These are phyloP conservation scores for Pleurotus giganteus DNA, from an alignment of 768 basidiomycete genomes.

Conservation along the genomic window DNA sequence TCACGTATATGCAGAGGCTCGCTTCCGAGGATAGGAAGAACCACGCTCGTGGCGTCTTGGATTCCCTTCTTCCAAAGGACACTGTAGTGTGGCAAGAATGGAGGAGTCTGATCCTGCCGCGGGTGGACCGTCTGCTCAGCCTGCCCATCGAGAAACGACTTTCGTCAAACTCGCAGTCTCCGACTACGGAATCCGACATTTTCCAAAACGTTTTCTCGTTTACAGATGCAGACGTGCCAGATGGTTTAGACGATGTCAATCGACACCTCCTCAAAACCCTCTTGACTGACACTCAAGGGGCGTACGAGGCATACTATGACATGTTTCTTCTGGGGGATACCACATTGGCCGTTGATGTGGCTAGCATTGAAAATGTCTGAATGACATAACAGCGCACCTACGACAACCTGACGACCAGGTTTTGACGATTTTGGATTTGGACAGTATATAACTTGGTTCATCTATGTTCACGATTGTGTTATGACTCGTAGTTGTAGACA, in stretches of 20 bases:
- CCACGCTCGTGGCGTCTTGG: conserved; percentile 1
- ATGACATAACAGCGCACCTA: too few relatives aligned
- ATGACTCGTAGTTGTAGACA: too few relatives aligned
- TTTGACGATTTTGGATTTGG: too few relatives aligned
- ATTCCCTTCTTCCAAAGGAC: conserved; percentile 6
- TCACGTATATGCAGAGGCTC: neutral
- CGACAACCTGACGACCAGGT: too few relatives aligned
- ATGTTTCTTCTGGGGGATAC: neutral
- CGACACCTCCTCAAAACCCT: neutral
- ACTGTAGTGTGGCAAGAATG: conserved; percentile 1
- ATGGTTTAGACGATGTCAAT: neutral
- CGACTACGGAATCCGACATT: neutral
- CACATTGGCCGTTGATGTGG: neutral
- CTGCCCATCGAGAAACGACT: neutral
- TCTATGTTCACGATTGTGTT: too few relatives aligned
- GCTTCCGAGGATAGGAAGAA: neutral
- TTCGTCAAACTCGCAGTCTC: neutral
- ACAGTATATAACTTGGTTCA: too few relatives aligned
- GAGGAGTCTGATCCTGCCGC: neutral
- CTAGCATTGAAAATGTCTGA: neutral
- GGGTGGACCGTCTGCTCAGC: neutral
- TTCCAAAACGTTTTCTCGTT: neutral
- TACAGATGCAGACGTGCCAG: neutral
- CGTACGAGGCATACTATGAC: conserved; percentile 1
- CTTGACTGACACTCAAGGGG: neutral